Evolutionary conservation across 2,329 filamentous ascomycete species (phyloP).

Genomic region (Madurella mycetomatis): DNA sequence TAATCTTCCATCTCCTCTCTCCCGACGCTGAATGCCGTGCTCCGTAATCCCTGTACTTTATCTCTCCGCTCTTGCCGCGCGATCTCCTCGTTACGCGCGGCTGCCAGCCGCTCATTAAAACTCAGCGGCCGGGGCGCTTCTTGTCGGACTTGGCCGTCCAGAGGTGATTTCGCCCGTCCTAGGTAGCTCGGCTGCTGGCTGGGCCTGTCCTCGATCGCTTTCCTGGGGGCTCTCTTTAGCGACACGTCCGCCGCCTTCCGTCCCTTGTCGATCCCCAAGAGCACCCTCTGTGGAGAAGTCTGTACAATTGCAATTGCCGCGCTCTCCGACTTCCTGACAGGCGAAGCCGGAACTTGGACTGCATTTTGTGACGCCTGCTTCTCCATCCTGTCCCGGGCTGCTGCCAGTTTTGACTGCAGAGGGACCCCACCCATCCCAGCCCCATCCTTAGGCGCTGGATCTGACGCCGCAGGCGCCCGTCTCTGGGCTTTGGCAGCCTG

Average conservation of each 20-base stretch:
- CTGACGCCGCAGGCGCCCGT: conserved; percentile 17
- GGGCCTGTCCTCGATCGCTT: conserved; percentile 23
- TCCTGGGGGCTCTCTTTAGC: conserved; percentile 36
- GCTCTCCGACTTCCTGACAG: conserved; percentile 58
- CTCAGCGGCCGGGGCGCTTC: conserved; percentile 42
- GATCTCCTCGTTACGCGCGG: conserved; percentile 56
- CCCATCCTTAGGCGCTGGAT: conserved; percentile 8
- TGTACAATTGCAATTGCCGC: conserved; percentile 46
- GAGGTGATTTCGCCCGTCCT: conserved; percentile 40
- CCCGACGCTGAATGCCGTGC: conserved; percentile 53
- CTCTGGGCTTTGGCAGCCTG: conserved; percentile 57
- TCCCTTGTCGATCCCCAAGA: conserved; percentile 87
- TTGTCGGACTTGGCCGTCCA: conserved; percentile 29
- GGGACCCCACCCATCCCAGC: conserved; percentile 26
- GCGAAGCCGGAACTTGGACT: conserved; percentile 71
- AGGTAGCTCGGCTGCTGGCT: conserved; percentile 38
- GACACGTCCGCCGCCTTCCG: conserved; percentile 76
- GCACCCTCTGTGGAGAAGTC: conserved; percentile 71
- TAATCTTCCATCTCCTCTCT: conserved; percentile 56
- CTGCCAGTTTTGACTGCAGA: conserved; percentile 26
- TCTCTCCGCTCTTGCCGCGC: conserved; percentile 47
- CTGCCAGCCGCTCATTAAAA: conserved; percentile 83
- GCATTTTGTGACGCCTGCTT: conserved; percentile 32
- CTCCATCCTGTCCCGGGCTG: conserved; percentile 22
- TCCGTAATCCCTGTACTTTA: conserved; percentile 50